Conservation (phyloP, 2,329 filamentous ascomycete species). For the Aspergillus unguis region DNA sequence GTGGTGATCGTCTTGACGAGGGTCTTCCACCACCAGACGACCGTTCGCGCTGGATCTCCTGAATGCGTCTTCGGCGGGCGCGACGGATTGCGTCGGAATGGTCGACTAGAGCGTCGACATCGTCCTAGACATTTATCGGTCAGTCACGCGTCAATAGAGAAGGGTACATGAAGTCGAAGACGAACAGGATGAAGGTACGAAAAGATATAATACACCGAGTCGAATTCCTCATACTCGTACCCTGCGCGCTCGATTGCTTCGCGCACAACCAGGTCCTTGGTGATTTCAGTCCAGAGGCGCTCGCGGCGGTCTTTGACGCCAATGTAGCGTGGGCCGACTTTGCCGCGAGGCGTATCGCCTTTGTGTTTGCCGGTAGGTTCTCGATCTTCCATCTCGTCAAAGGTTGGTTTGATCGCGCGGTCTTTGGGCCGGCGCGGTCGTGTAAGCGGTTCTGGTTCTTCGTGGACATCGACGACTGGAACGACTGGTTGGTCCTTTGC, state of each 20-base stretch:
- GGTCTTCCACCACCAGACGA: conserved; percentile 10
- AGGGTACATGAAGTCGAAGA: not conserved
- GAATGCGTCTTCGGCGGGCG: conserved; percentile 56
- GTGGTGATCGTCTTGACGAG: conserved; percentile 16
- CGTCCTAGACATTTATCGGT: conserved; percentile 59
- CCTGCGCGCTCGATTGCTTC: conserved; percentile 82
- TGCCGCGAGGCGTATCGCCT: conserved; percentile 42
- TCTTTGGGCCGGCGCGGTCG: conserved; percentile 73
- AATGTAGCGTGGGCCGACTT: conserved; percentile 45
- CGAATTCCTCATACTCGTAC: conserved; percentile 88
- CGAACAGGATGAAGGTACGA: conserved; percentile 84
- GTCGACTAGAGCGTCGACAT: conserved; percentile 79
- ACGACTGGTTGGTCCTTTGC: too few relatives aligned
- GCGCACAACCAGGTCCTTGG: conserved; percentile 81
- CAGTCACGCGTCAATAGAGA: conserved; percentile 3
- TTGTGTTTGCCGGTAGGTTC: conserved; percentile 46
- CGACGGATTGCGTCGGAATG: conserved; percentile 78
- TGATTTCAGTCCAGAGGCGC: conserved; percentile 94
- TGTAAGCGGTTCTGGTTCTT: conserved; percentile 59
- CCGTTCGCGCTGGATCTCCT: conserved; percentile 54
- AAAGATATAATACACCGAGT: conserved; percentile 87
- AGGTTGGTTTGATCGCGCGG: conserved; percentile 68
- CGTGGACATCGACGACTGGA: conserved; percentile 53
- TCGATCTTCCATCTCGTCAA: conserved; percentile 58
- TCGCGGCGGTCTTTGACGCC: conserved; percentile 41